These are phyloP conservation scores for Wilcoxina mikolae DNA, from an alignment of 495 filamentous ascomycete species.

Conservation along the genomic window DNA sequence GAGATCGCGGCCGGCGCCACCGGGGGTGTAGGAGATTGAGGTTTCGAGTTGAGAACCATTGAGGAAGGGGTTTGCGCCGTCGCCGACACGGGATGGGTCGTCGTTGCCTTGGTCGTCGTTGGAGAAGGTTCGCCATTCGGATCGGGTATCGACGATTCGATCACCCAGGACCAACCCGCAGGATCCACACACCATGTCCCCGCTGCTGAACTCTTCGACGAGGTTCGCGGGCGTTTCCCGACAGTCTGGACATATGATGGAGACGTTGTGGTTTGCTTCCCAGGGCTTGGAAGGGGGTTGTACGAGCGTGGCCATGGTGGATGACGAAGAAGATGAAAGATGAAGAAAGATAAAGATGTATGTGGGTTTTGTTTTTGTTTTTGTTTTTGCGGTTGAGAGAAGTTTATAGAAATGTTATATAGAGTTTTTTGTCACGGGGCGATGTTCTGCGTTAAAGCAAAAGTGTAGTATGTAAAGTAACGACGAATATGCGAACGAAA, in stretches of 20 bases:
- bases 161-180: slow-evolving; percentile 87
- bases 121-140: slow-evolving; percentile 96
- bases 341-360: too few relatives aligned
- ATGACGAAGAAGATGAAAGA: too few relatives aligned
- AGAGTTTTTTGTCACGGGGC: too few relatives aligned
- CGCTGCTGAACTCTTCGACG: slow-evolving; percentile 78
- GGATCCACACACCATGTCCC: slow-evolving; percentile 81
- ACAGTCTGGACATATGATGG: slow-evolving; percentile 75
- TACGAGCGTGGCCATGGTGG: neutral
- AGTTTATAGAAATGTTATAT: too few relatives aligned
- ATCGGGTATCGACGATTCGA: slow-evolving; percentile 83
- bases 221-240: slow-evolving; percentile 79
- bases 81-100: slow-evolving; percentile 94
- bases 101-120: slow-evolving; percentile 91
- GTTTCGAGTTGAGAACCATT: slow-evolving; percentile 90
- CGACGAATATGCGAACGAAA: too few relatives aligned
- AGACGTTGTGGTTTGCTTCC: slow-evolving; percentile 68
- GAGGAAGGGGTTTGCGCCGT: slow-evolving; percentile 68
- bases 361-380: too few relatives aligned
- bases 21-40: slow-evolving; percentile 63
- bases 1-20: slow-evolving; percentile 63
- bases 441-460: too few relatives aligned
- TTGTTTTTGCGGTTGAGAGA: too few relatives aligned
- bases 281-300: slow-evolving; percentile 33
- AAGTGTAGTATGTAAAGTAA: too few relatives aligned